Conservation (phyloP, 176 grass and related monocot genomes). For the Oryza meridionalis region DNA sequence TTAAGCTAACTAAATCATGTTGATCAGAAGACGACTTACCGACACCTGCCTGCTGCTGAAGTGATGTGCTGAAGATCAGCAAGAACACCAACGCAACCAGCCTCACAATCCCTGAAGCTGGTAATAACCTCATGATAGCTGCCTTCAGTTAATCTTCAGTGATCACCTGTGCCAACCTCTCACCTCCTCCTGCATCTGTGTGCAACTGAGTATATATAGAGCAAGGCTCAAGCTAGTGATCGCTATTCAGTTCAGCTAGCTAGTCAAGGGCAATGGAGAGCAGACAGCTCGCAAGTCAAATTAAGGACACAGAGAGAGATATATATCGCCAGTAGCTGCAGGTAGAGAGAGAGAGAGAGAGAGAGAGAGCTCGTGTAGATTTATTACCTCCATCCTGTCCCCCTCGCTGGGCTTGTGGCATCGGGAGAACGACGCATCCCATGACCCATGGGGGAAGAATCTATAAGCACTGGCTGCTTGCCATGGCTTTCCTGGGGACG, state of each 20-base stretch:
- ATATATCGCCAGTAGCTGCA: constrained; percentile 17
- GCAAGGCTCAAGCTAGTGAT: constrained; percentile 24
- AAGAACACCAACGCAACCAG: constrained; percentile 51
- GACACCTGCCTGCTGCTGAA: constrained; percentile 61
- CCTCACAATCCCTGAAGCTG: constrained; percentile 32
- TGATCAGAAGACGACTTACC: constrained; percentile 53
- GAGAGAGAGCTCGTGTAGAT: constrained; percentile 11
- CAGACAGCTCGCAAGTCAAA: constrained; percentile 58
- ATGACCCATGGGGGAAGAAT: constrained; percentile 58
- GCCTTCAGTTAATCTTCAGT: not conserved
- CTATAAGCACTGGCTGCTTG: constrained; percentile 35
- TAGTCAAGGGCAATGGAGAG: constrained; percentile 45
- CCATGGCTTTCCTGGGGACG: constrained; percentile 39
- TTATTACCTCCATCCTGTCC: constrained; percentile 56
- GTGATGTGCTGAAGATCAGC: constrained; percentile 44
- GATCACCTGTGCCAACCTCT: constrained; percentile 24
- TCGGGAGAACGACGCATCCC: constrained; percentile 48
- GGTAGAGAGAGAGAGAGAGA: not conserved
- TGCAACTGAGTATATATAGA: constrained; percentile 25
- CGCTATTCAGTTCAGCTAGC: too few species aligned
- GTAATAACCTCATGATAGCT: constrained; percentile 50
- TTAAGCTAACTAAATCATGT: not conserved
- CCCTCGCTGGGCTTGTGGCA: constrained; percentile 48
- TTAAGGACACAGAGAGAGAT: constrained; percentile 49
- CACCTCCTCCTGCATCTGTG: constrained; percentile 19